Evolutionary conservation across 352 stramenopile genomes (phyloP), one percentile per base, ranked within the genome.

Genomic region (Globisporangium emineosum): DNA sequence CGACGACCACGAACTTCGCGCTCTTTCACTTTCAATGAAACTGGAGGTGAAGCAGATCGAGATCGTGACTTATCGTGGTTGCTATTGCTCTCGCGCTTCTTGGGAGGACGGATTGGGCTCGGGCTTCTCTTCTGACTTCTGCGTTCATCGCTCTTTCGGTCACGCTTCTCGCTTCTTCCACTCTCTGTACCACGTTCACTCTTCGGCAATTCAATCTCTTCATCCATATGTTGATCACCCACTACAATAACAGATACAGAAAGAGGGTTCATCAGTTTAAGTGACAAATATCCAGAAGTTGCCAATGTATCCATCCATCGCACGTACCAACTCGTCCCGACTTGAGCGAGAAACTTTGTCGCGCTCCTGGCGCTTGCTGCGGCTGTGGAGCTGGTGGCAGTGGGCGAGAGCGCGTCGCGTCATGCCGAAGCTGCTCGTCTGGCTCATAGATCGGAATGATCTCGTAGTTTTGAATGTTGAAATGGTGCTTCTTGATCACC

Each of bases 401-500:
- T 21, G 17, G 4, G 50, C 69, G 67, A 47, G 61, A 53, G 15
- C 79, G 67, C n/a, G 76, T 86, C 21, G 68, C 69, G 66, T 88
- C 81, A 61, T 77, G 75, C 33, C 72, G 56, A 15, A 81, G 68
- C 57, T 93, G 84, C 45, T 88, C 82, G 51, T 88, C 80, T 6
- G 76, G 78, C 49, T 90, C 81, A 45, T 91, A 93, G 10, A 90
- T 68, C 25, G 81, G 79, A 33, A 89, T 76, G 42, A 93, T 80
- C 23, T 86, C 76, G 30, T 76, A 70, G 2, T 68, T 73, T n/a
- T 77, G 69, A 43, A 91, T 60, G 17, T 56, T 70, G 30, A 86
- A 78, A 53, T 77, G 59, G 23, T 81, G 71, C 47, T 77, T 80
- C 0, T 71, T 71, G 25, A 91, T 86, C 27, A 77, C 82, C 9